Evolutionary conservation across 2,329 filamentous ascomycete species (phyloP).

Genomic region (Apiospora kogelbergensis): DNA sequence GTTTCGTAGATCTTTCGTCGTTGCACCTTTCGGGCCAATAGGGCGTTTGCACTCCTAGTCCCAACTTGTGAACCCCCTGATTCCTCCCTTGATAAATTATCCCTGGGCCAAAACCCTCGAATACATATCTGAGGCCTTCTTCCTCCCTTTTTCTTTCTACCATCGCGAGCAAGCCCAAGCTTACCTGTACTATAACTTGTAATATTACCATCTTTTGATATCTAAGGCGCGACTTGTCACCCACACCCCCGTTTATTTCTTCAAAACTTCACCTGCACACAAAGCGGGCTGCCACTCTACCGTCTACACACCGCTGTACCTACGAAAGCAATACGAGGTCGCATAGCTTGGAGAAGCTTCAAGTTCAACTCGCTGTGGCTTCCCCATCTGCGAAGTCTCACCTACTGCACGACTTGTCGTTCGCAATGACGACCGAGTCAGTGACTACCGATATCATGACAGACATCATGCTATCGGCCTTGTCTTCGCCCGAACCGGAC

Average conservation of each 20-base stretch:
- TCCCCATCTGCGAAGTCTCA: neutral
- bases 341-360: neutral
- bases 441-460: slow-evolving; percentile 22
- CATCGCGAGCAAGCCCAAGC: neutral
- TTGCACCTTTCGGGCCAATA: neutral
- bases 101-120: neutral
- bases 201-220: neutral
- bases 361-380: neutral
- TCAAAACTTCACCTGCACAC: neutral
- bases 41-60: neutral
- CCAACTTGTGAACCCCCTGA: neutral
- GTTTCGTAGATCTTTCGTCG: slow-evolving; percentile 3
- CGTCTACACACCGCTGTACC: neutral
- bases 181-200: neutral
- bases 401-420: neutral
- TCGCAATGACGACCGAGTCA: slow-evolving; percentile 23
- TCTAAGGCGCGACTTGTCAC: neutral
- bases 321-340: neutral
- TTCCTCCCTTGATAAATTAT: neutral
- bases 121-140: neutral
- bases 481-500: slow-evolving; percentile 33
- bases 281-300: neutral
- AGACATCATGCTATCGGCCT: slow-evolving; percentile 24
- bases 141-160: neutral
- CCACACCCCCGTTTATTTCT: neutral